A percentile compares a stretch with the other conserved stretches of the same genome.
Evolutionary conservation across 1,139 yeast species (phyloP).

Genomic region (Nadsonia starkeyi-henricii): DNA sequence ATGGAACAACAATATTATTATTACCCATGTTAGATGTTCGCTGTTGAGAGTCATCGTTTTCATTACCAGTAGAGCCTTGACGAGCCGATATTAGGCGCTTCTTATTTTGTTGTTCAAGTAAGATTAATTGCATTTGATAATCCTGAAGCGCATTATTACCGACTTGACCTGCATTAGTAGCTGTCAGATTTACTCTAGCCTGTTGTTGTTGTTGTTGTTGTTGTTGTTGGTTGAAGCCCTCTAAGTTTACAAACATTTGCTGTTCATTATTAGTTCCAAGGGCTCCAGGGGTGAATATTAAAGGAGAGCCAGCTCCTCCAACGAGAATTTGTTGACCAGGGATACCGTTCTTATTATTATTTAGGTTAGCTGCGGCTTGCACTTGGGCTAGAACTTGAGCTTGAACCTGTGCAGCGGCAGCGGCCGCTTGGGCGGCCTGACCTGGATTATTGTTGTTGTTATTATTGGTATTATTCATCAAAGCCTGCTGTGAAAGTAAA

Average conservation of each 20-base stretch:
- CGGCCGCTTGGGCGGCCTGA: conserved; percentile 10
- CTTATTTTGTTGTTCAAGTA: conserved; percentile 58
- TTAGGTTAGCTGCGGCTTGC: too few relatives aligned
- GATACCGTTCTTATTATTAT: background rate
- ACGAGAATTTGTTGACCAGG: background rate
- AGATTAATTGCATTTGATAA: conserved; percentile 62
- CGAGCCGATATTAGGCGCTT: conserved; percentile 33
- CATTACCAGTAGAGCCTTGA: conserved; percentile 16
- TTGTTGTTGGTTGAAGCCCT: conserved; percentile 3
- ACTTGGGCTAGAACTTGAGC: too few relatives aligned
- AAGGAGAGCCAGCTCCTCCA: background rate
- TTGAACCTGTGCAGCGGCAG: background rate
- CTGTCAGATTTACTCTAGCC: background rate
- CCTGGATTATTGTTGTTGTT: conserved; percentile 8
- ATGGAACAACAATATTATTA: conserved; percentile 3
- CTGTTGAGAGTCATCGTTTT: background rate
- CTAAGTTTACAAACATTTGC: conserved; percentile 3
- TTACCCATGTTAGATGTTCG: conserved; percentile 7
- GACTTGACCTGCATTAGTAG: conserved; percentile 12
- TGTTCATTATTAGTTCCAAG: conserved; percentile 6
- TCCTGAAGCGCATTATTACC: conserved; percentile 40
- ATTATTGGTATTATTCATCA: conserved; percentile 14
- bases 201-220: conserved; percentile 1
- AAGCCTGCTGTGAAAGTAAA: conserved; percentile 15
- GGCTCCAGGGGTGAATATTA: conserved; percentile 1